Evolutionary conservation across 768 basidiomycete genomes (phyloP).

Genomic region (Mycena galericulata): DNA sequence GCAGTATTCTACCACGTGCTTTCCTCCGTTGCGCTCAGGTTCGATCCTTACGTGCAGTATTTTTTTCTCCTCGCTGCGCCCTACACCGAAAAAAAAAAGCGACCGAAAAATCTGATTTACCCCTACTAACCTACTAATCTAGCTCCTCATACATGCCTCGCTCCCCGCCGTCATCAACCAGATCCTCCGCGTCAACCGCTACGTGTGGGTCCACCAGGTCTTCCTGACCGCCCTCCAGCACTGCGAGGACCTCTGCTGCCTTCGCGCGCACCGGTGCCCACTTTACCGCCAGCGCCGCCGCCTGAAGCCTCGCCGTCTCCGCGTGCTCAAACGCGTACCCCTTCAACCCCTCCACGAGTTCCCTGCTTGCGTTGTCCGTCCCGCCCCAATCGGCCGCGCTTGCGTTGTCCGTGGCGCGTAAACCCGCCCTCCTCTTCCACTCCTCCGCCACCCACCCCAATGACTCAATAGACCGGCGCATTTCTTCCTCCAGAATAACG

Average conservation of each 20-base stretch:
- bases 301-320: not conserved
- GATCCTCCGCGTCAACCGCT: too few species aligned
- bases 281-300: not conserved
- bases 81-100: too few species aligned
- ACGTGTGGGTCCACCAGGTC: too few species aligned
- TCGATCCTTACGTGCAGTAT: too few species aligned
- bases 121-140: too few species aligned
- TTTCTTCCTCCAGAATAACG: constrained; percentile 40
- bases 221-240: not conserved
- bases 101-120: too few species aligned
- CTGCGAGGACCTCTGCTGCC: not conserved
- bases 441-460: constrained; percentile 23
- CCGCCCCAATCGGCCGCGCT: not conserved
- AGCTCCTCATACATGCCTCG: too few species aligned
- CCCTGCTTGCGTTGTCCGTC: not conserved
- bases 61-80: too few species aligned
- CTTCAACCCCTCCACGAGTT: not conserved
- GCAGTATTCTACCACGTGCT: too few species aligned
- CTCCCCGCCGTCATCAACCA: too few species aligned
- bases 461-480: constrained; percentile 36
- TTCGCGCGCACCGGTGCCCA: not conserved
- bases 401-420: too few species aligned
- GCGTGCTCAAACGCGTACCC: not conserved
- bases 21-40: too few species aligned
- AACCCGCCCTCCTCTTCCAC: constrained; percentile 11